These are phyloP conservation scores for Micractinium sp. DNA, from an alignment of 139 green algal species.

Conservation along the genomic window DNA sequence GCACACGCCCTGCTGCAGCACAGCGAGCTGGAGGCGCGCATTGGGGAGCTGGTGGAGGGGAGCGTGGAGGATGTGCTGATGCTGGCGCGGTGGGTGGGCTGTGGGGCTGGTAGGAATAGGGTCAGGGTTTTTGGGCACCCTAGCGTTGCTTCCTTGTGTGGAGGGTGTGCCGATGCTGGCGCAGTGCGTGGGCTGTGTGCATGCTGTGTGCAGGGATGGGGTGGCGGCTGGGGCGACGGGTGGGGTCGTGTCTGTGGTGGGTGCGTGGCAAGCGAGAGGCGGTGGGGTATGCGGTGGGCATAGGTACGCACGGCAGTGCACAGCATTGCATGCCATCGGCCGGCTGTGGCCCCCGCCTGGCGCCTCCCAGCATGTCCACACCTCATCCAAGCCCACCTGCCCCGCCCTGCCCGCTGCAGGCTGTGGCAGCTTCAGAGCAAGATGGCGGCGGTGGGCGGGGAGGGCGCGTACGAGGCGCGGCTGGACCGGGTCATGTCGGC, in stretches of 20 bases:
- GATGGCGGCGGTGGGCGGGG: slow-evolving; percentile 77
- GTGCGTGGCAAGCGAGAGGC: neutral
- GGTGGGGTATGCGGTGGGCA: too few species aligned
- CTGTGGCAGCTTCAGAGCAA: slow-evolving; percentile 92
- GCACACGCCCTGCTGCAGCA: slow-evolving; percentile 41
- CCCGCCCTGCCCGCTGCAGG: slow-evolving; percentile 11
- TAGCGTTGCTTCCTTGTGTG: neutral
- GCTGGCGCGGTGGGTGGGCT: slow-evolving; percentile 58
- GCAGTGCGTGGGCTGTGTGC: too few species aligned
- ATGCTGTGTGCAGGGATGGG: neutral
- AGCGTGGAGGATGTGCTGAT: slow-evolving; percentile 77
- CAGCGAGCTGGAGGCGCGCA: slow-evolving; percentile 39
- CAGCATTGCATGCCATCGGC: neutral
- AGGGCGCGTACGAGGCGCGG: slow-evolving; percentile 65
- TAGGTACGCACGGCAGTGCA: too few species aligned
- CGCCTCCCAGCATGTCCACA: neutral
- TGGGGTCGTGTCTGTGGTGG: neutral
- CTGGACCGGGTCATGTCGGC: slow-evolving; percentile 72
- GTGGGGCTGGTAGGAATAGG: neutral
- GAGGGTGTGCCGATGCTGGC: neutral
- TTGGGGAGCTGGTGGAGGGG: slow-evolving; percentile 59
- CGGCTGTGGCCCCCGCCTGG: neutral
- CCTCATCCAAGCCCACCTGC: neutral
- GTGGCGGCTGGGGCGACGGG: too few species aligned
- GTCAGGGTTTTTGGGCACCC: neutral